These are phyloP conservation scores for Biscogniauxia sp. DNA, from an alignment of 2,329 filamentous ascomycete genomes.

Conservation along the genomic window DNA sequence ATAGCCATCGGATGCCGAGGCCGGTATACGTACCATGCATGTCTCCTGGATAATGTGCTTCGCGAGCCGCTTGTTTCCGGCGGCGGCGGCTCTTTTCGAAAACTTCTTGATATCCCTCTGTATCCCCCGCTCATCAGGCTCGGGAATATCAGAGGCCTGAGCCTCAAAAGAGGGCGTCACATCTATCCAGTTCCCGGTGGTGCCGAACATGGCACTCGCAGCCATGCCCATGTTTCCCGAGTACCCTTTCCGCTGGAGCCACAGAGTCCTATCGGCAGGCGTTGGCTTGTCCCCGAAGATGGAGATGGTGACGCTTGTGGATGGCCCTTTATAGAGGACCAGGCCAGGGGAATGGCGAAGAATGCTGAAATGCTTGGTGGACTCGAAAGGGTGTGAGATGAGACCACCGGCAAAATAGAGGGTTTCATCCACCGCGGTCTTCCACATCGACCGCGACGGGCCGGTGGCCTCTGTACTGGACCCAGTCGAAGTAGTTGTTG, in stretches of 20 bases:
- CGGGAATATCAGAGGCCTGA: constrained; percentile 46
- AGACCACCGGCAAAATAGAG: constrained; percentile 65
- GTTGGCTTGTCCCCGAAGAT: constrained; percentile 60
- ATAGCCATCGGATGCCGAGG: constrained; percentile 63
- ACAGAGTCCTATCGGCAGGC: constrained; percentile 57
- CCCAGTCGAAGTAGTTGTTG: constrained; percentile 6
- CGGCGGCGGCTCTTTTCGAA: constrained; percentile 51
- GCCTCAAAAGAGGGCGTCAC: constrained; percentile 59
- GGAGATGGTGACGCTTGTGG: constrained; percentile 62
- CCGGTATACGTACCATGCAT: constrained; percentile 62
- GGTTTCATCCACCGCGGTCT: constrained; percentile 54
- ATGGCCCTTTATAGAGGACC: constrained; percentile 64
- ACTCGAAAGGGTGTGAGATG: constrained; percentile 61
- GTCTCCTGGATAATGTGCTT: constrained; percentile 60
- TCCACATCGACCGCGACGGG: constrained; percentile 37
- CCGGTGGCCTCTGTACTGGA: constrained; percentile 5
- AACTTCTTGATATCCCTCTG: constrained; percentile 68
- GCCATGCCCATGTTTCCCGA: constrained; percentile 68
- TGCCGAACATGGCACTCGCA: constrained; percentile 60
- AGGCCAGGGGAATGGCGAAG: constrained; percentile 64
- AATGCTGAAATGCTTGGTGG: constrained; percentile 64
- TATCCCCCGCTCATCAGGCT: constrained; percentile 61
- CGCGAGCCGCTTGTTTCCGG: constrained; percentile 41
- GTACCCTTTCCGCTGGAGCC: constrained; percentile 67
- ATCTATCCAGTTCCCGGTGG: constrained; percentile 61